phyloP scores from a whole-genome alignment of 805 yeast species.

The Suhomyces canberraensis region DNA sequence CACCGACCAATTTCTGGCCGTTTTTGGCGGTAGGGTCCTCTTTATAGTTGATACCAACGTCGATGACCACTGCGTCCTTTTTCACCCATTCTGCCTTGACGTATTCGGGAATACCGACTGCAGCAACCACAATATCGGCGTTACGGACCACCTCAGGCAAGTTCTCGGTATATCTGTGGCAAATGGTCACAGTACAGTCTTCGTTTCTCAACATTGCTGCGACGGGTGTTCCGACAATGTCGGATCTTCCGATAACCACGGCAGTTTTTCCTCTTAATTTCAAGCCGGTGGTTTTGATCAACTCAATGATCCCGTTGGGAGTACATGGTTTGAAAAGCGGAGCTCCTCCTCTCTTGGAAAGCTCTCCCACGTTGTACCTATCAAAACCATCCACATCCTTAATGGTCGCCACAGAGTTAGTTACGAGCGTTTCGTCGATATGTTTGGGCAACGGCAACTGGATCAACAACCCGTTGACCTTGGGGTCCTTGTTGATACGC shows the following conservation, averaged over 20 bases:
- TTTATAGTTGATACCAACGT: constrained; percentile 79
- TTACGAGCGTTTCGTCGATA: constrained; percentile 73
- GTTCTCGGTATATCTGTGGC: constrained; percentile 71
- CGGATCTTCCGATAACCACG: constrained; percentile 92
- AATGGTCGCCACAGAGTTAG: constrained; percentile 73
- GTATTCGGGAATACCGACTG: constrained; percentile 68
- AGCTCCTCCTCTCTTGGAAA: constrained; percentile 78
- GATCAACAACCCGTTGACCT: constrained; percentile 81
- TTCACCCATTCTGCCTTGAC: constrained; percentile 77
- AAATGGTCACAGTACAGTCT: constrained; percentile 84
- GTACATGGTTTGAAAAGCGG: constrained; percentile 92
- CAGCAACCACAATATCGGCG: constrained; percentile 78
- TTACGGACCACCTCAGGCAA: constrained; percentile 52
- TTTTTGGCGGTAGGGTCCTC: constrained; percentile 63
- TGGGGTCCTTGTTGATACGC: constrained; percentile 65
- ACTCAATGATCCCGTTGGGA: constrained; percentile 86
- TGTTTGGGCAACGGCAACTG: constrained; percentile 87
- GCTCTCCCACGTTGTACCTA: constrained; percentile 82
- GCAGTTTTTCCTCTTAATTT: constrained; percentile 75
- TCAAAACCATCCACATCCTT: constrained; percentile 98
- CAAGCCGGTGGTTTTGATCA: constrained; percentile 68
- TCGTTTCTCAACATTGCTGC: constrained; percentile 74
- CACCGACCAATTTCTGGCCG: constrained; percentile 75
- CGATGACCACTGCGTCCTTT: constrained; percentile 65
- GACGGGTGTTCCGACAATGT: constrained; percentile 94